These are phyloP conservation scores for Alternaria angustiovoidea DNA, from an alignment of 2,329 filamentous ascomycete species.

Conservation along the genomic window DNA sequence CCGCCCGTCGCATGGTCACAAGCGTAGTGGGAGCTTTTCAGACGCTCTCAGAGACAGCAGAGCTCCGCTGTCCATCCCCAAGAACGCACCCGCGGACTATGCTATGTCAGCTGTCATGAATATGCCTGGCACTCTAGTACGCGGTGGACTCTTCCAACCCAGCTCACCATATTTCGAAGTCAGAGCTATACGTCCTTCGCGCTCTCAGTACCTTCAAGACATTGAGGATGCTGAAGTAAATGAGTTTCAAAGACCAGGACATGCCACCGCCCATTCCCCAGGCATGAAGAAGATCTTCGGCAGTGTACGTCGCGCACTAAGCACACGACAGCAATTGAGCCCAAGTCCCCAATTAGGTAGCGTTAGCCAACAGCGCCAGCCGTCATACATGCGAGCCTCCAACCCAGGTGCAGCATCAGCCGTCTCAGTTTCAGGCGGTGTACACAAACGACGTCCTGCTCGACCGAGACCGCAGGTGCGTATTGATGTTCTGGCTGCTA, in stretches of 20 bases:
- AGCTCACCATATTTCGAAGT: conserved; percentile 79
- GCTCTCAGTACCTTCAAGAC: conserved; percentile 45
- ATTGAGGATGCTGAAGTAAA: conserved; percentile 33
- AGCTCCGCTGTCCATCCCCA: conserved; percentile 59
- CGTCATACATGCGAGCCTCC: conserved; percentile 38
- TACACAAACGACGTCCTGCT: conserved; percentile 43
- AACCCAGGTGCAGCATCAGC: conserved; percentile 38
- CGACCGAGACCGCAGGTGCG: conserved; percentile 62
- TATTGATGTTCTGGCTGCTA: conserved; percentile 83
- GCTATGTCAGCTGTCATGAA: conserved; percentile 67
- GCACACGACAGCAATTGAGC: conserved; percentile 60
- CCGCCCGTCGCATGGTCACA: conserved; percentile 64
- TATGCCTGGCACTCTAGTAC: conserved; percentile 83
- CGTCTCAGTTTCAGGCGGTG: conserved; percentile 36
- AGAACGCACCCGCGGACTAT: conserved; percentile 52
- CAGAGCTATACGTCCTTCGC: conserved; percentile 38
- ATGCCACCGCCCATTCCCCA: conserved; percentile 52
- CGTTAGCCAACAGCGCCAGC: conserved; percentile 30
- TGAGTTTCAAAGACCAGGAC: conserved; percentile 33
- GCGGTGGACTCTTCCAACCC: conserved; percentile 85
- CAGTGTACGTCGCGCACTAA: conserved; percentile 82
- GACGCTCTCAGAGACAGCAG: conserved; percentile 80
- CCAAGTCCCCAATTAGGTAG: conserved; percentile 35
- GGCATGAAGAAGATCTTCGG: conserved; percentile 88
- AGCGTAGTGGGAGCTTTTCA: conserved; percentile 85